phyloP scores from a whole-genome alignment of 352 stramenopile species.

The Phytophthora citrophthora region DNA sequence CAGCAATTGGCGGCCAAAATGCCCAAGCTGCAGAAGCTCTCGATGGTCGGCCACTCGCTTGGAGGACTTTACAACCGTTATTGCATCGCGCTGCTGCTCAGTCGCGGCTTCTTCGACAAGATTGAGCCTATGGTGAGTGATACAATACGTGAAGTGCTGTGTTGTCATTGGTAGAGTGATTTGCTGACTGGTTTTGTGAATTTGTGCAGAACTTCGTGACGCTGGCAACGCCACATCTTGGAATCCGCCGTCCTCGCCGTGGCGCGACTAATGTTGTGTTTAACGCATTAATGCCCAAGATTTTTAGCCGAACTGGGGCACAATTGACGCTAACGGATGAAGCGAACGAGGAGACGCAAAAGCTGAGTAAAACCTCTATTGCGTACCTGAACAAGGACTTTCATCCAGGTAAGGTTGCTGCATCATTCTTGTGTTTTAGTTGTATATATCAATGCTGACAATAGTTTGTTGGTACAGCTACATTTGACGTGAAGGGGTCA shows the following conservation, averaged over 20 bases:
- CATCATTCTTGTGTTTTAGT: background rate
- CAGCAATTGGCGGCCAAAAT: conserved; percentile 55
- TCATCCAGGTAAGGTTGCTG: conserved; percentile 27
- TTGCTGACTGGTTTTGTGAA: conserved; percentile 5
- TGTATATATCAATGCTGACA: background rate
- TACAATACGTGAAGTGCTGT: background rate
- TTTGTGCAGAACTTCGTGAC: conserved; percentile 84
- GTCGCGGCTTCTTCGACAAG: conserved; percentile 73
- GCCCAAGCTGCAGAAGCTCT: conserved; percentile 71
- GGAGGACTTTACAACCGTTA: conserved; percentile 84
- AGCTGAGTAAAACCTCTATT: conserved; percentile 41
- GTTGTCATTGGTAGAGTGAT: background rate
- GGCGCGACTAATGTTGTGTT: conserved; percentile 68
- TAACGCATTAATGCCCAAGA: conserved; percentile 68
- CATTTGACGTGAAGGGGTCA: conserved; percentile 32
- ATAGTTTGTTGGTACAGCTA: conserved; percentile 22
- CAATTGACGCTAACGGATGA: conserved; percentile 69
- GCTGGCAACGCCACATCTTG: conserved; percentile 78
- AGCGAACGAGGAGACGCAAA: conserved; percentile 51
- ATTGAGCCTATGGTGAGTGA: conserved; percentile 69
- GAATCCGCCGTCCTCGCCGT: conserved; percentile 66
- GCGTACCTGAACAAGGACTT: conserved; percentile 30
- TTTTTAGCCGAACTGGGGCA: conserved; percentile 74
- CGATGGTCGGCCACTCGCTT: conserved; percentile 79
- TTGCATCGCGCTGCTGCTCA: conserved; percentile 68